Evolutionary conservation across 345 rosid species (phyloP).

Genomic region (Stellera chamaejasme): DNA sequence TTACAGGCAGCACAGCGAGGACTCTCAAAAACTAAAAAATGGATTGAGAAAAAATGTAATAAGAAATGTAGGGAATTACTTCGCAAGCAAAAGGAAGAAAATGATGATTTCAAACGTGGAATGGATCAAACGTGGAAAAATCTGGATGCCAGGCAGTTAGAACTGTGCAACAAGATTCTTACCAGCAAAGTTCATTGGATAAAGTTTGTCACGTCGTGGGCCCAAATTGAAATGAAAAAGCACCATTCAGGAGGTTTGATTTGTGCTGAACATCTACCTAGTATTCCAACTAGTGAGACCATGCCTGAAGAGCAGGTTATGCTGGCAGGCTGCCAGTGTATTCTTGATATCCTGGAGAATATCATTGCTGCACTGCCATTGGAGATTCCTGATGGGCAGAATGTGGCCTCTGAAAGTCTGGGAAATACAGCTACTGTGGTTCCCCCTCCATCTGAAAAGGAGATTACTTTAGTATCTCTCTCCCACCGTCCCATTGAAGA

Average conservation of each 20-base stretch:
- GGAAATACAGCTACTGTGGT: no score
- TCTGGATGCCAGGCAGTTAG: conserved; percentile 32
- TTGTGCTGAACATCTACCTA: neutral
- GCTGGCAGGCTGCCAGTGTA: neutral
- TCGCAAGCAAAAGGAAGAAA: conserved; percentile 36
- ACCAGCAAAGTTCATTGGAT: conserved; percentile 36
- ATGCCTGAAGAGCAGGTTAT: conserved; percentile 5
- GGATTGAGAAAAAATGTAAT: conserved; percentile 38
- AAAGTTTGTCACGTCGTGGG: conserved; percentile 44
- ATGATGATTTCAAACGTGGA: conserved; percentile 22
- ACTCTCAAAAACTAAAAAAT: conserved; percentile 33
- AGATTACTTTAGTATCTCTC: no score
- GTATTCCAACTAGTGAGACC: no score
- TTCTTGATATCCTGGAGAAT: no score
- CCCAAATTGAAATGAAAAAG: conserved; percentile 24
- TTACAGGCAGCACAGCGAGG: conserved; percentile 30
- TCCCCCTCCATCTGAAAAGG: no score
- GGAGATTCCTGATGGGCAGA: no score
- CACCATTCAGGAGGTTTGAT: conserved; percentile 8
- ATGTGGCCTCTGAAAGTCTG: no score
- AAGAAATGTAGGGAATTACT: conserved; percentile 37
- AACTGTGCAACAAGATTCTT: conserved; percentile 32
- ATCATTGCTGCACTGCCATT: no score
- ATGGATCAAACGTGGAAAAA: conserved; percentile 26
- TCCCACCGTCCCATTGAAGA: no score